Evolutionary conservation across 2,329 filamentous ascomycete genomes (phyloP), one percentile per base, ranked within the genome.

Genomic region (Penicillium oxalicum): DNA sequence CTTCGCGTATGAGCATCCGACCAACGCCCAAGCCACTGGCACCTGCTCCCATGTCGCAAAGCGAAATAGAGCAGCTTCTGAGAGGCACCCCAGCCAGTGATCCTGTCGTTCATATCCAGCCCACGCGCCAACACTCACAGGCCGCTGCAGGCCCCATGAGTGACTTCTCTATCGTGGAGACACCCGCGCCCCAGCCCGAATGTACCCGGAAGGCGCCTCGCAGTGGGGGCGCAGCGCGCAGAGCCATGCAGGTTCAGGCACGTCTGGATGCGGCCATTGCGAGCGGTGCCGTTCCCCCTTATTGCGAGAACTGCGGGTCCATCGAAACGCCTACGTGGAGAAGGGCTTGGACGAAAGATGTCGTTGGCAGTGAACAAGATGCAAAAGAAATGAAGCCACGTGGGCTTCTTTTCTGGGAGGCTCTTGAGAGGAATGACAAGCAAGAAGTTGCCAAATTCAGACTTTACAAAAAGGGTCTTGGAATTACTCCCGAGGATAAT

Each of bases 281-380:
- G n/a, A 82, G 82, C 47, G 93, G 93, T 4, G 81, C 90, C 56
- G 86, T 91, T 76, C 93, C 93, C 0, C 85, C 86, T 1, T 97
- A 85, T 62, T 98, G 93, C 67, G 81, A 81, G 54, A 95, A 97
- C 61, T 98, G 93, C 61, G 93, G 93, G 5, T 87, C 90, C 5
- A 95, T 98, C 49, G 88, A 97, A 61, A 98, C 93, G 0, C 88
- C 91, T 0, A 96, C 91, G 0, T 98, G 93, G 93, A 84, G 93
- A 51, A 93, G 91, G 62, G 88, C 93, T 9, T 96, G 86, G 78
- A 83, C 83, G n/a, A 88, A 89, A 61, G 77, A 87, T 6, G 77
- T 84, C 40, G 74, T 81, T 12, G 90, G 88, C 1, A 77, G 78
- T 29, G 88, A 89, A 0, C 77, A 80, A 3, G 81, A 84, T 51